These are phyloP conservation scores for Phaeotremella fagi DNA, from an alignment of 768 basidiomycete species.

Conservation along the genomic window DNA sequence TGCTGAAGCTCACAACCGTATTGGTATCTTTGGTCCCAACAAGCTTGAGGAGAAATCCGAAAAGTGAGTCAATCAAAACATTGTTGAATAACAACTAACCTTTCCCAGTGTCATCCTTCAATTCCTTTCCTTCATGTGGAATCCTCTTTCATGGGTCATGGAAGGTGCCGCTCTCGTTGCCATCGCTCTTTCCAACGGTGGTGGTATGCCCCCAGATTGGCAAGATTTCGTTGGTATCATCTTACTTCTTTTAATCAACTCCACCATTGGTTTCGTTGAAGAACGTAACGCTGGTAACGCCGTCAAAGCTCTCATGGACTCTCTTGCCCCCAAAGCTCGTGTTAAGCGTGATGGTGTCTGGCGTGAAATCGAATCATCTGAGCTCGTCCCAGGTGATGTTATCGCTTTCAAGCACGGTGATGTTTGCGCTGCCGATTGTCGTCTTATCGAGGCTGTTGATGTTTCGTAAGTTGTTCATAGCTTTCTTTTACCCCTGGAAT, in stretches of 20 bases:
- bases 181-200: constrained; percentile 92
- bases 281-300: constrained; percentile 96
- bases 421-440: constrained; percentile 95
- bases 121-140: constrained; percentile 99
- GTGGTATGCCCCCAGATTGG: constrained; percentile 83
- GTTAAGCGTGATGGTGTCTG: constrained; percentile 80
- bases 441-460: constrained; percentile 93
- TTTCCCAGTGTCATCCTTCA: constrained; percentile 71
- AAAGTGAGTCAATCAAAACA: constrained; percentile 31
- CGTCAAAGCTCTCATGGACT: constrained; percentile 99
- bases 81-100: constrained; percentile 7
- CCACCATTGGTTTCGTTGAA: constrained; percentile 95
- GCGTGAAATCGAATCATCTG: constrained; percentile 83
- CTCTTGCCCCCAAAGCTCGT: constrained; percentile 94
- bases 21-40: constrained; percentile 93
- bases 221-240: constrained; percentile 96
- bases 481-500: no score
- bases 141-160: constrained; percentile 99
- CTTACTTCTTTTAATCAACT: constrained; percentile 86
- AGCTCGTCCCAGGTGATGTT: constrained; percentile 92
- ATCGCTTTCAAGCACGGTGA: constrained; percentile 98
- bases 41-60: constrained; percentile 72
- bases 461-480: constrained; percentile 68
- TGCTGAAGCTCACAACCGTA: constrained; percentile 74
- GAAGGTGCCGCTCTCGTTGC: constrained; percentile 73